A percentile compares a stretch with the other conserved stretches of the same genome.
Evolutionary conservation across 1,284 basidiomycete species (phyloP).

Genomic region (Ustilago curta): DNA sequence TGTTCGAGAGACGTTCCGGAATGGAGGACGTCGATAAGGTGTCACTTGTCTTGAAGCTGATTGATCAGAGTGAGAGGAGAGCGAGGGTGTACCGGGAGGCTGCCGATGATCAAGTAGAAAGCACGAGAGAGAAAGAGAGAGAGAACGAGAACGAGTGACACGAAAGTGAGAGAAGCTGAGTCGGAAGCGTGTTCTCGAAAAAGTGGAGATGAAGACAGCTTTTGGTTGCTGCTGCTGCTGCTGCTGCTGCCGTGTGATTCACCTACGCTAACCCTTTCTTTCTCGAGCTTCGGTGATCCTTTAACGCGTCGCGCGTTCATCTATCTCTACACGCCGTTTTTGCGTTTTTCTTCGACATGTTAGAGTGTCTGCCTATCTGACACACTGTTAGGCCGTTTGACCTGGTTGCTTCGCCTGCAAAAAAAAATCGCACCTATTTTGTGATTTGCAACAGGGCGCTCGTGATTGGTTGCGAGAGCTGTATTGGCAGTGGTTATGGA

Average conservation of each 20-base stretch:
- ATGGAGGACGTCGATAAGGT: neutral
- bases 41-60: neutral
- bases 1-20: neutral
- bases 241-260: too few relatives aligned
- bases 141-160: neutral
- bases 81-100: neutral
- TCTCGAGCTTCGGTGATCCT: neutral
- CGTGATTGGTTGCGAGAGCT: conserved; percentile 32
- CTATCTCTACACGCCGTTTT: conserved; percentile 6
- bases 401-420: neutral
- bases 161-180: conserved; percentile 9
- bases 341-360: conserved; percentile 5
- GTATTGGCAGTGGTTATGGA: neutral
- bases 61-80: neutral
- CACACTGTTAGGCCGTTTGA: neutral
- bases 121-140: neutral
- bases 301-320: conserved; percentile 37
- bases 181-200: neutral
- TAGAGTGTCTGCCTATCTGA: neutral
- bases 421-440: neutral
- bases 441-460: conserved; percentile 26
- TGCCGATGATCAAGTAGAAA: neutral
- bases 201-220: conserved; percentile 15
- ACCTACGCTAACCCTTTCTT: conserved; percentile 15
- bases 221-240: too few relatives aligned